Evolutionary conservation across 352 stramenopile species (phyloP), one percentile per base, ranked within the genome.

Genomic region (Phytopythium mirpurense): DNA sequence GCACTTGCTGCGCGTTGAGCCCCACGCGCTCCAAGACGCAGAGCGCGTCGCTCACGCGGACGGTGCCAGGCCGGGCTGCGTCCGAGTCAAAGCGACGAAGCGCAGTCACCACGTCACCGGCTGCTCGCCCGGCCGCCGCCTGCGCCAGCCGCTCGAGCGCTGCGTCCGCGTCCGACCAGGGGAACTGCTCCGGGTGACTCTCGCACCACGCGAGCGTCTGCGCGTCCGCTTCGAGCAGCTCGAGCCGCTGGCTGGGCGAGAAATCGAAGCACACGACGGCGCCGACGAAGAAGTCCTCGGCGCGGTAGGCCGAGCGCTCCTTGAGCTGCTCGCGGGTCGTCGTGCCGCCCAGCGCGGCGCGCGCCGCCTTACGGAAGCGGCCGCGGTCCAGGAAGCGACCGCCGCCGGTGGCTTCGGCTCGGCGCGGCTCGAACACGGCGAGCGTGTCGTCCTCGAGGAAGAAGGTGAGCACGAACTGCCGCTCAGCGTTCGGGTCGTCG

Each of bases 361-460:
- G 21, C 26, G 56, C 26, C 19, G 63, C 68, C 48, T 81, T 88
- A 52, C 77, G 77, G 52, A 87, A 93, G 1, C 71, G 67, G 12
- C 75, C 80, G 9, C 84, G 82, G 36, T 93, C 80, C 4, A 95
- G 66, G 49, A 95, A 94, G 2, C 82, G 72, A 0, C 84, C 84
- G 10, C 75, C 78, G 3, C 51, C 32, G n/a, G 9, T 34, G 31
- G 19, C 59, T 9, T 86, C 60, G 14, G 59, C 64, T 15, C 79
- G 78, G 48, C 93, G 67, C 16, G 81, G 78, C 52, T 95, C 84
- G 53, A 85, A 93, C 11, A 95, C 72, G 3, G 72, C 56, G 18
- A 94, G 56, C 31, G 86, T 93, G 44, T 87, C 82, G 52, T 95
- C 82, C 27, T 83, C 79, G 23, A 93, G 62, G 57, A 78, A 93